Evolutionary conservation across 2,329 filamentous ascomycete genomes (phyloP), one percentile per base, ranked within the genome.

Genomic region (Stemphylium lycopersici): DNA sequence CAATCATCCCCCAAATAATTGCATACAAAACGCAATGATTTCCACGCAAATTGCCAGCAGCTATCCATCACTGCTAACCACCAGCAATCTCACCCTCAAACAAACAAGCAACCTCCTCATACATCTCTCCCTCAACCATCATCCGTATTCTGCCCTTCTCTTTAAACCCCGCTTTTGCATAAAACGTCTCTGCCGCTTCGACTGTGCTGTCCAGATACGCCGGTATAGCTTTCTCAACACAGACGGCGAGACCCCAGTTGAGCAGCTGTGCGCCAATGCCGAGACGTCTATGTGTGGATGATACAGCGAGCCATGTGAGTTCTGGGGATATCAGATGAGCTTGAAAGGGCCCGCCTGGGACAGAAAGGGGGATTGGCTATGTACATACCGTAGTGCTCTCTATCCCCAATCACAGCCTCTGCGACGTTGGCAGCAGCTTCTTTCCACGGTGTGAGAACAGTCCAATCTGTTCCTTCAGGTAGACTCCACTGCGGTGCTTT

Each of bases 41-140:
- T 11, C 20, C 13, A 11, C 4, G 10, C 26, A 12, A 8, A 20
- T 4, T 20, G 20, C 20, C 20, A 20, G 20, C 20, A 20, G 20
- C 20, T 20, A 3, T 20, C 3, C 10, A 34, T 24, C 20, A 12
- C 38, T 18, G 15, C 20, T 20, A 20, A 13, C 22, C 49, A 11
- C 22, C 12, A 7, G 2, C 11, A 36, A 0, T 5, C 12, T 20
- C 39, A 11, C 46, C 34, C 16, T 40, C 40, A 40, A 49, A 56
- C 24, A 56, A 16, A 41, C 38, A 55, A 11, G 48, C 42, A 24
- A 55, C 49, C 15, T 56, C 54, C 22, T 56, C 49, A 18, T 56
- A 53, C 29, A 56, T 10, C 0, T 43, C 49, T 11, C 18, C 48
- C 13, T 22, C 37, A 2, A 56, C 40, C 12, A 44, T 22, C 44